Evolutionary conservation across 768 basidiomycete genomes (phyloP).

Genomic region (Fomitopsis pulvina): DNA sequence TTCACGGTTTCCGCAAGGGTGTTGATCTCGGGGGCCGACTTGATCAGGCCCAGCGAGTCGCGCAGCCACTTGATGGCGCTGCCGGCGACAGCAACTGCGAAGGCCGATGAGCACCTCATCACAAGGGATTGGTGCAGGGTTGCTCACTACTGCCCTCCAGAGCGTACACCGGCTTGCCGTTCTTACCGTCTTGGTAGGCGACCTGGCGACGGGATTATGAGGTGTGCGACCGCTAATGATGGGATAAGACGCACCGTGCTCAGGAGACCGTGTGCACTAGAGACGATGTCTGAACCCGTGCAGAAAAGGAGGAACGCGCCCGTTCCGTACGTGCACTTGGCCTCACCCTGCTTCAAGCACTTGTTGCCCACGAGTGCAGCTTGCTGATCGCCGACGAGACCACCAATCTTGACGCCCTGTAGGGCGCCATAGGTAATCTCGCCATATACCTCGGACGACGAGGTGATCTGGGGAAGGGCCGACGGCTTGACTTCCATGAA

Average conservation of each 20-base stretch:
- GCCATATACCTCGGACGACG: conserved; percentile 91
- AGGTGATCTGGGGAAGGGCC: conserved; percentile 81
- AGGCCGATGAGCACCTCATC: conserved; percentile 1
- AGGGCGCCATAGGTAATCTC: conserved; percentile 59
- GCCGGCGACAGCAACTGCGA: conserved; percentile 84
- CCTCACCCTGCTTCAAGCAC: conserved; percentile 84
- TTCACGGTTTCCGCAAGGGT: conserved; percentile 68
- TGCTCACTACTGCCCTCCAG: conserved; percentile 90
- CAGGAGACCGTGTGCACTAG: conserved; percentile 81
- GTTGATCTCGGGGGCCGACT: conserved; percentile 79
- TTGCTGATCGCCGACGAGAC: conserved; percentile 97
- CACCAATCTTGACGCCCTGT: conserved; percentile 78
- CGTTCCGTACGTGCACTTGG: conserved; percentile 98
- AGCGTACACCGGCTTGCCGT: conserved; percentile 80
- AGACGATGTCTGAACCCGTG: conserved; percentile 82
- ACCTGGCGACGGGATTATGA: conserved; percentile 38
- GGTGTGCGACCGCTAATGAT: neutral
- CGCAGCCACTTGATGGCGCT: conserved; percentile 96
- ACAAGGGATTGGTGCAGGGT: neutral
- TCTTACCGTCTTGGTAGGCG: conserved; percentile 82
- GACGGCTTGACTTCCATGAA: conserved; percentile 81
- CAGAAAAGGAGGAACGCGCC: conserved; percentile 96
- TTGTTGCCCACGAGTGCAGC: conserved; percentile 96
- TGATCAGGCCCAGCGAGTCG: conserved; percentile 83
- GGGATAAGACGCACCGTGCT: conserved; percentile 56